Base-by-base conservation (phyloP, 164 flowering plant genomes). In the Annona squamosa region DNA sequence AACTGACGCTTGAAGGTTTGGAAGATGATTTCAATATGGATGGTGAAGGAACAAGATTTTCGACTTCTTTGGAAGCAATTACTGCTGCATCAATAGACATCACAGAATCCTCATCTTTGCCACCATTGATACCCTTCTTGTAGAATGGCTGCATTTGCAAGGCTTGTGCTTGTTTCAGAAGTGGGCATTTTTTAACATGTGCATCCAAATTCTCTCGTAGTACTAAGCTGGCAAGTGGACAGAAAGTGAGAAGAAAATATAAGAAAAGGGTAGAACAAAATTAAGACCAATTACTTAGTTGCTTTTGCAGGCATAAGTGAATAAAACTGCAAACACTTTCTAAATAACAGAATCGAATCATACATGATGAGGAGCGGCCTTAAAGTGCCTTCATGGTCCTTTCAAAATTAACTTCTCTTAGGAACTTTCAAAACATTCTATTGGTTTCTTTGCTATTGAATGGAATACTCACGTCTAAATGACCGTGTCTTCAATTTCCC, bases 61-160 rank as follows among this genome's bases (percentile, higher is more conserved):
- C n/a, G 18, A 37, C 74, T 42, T 56, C 52, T 6, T 67, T 17
- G 19, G 48, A 44, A 19, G 4, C 18, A 44, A 16, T 44, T 43
- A 18, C 47, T 48, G 7, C 9, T 70, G 56, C 13, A 52, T 6
- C 59, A 4, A 16, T 52, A 4, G 9, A 52, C 13, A 16, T 7
- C 13, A 16, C 13, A 41, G 4, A 26, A 3, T 79, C 89, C 16
- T 76, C 86, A 44, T 76, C 85, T 7, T 45, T 62, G 46, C 96
- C 91, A 4, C 87, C 79, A 85, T 94, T 94, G 59, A 91, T 81
- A 5, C 99, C 98, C 82, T 91, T 90, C 42, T 78, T 84, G 81
- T 89, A 94, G 72, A 78, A 92, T 45, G 96, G 89, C 71, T 91
- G 97, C 46, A 66, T 67, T 42, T 84, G 73, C 81, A 94, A 82